A percentile compares a stretch with the other conserved stretches of the same genome.
phyloP scores from a whole-genome alignment of 148 eudicot genomes.

The Persicaria maculosa region DNA sequence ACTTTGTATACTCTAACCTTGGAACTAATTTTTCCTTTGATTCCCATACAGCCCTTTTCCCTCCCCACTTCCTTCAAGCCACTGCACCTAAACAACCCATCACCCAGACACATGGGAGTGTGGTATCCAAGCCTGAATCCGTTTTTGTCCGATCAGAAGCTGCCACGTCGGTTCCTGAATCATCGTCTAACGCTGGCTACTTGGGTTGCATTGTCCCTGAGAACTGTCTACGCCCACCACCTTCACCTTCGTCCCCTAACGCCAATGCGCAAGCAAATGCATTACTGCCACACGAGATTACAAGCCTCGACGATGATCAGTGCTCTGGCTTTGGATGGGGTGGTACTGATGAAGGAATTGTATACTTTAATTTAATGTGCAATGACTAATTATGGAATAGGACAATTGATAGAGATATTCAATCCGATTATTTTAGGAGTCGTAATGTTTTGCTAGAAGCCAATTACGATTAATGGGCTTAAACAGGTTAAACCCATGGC shows the following conservation, averaged over 20 bases:
- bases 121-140: no score
- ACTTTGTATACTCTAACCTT: constrained; percentile 66
- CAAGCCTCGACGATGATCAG: not conserved
- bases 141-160: not conserved
- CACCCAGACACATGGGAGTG: not conserved
- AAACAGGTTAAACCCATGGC: no score
- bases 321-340: not conserved
- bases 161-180: not conserved
- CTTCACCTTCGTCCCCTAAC: not conserved
- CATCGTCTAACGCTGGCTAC: not conserved
- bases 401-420: no score
- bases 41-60: constrained; percentile 24
- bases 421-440: no score
- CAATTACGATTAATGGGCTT: no score
- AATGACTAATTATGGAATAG: no score
- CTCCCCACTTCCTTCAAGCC: constrained; percentile 1
- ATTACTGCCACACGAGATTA: not conserved
- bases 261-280: not conserved
- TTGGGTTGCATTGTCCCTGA: constrained; percentile 7
- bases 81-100: not conserved
- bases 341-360: no score
- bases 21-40: constrained; percentile 27
- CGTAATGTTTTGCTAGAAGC: no score
- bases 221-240: not conserved
- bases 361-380: no score